Evolutionary conservation across 345 rosid species (phyloP), one percentile per base, ranked within the genome.

Genomic region (Eutrema yunnanense): DNA sequence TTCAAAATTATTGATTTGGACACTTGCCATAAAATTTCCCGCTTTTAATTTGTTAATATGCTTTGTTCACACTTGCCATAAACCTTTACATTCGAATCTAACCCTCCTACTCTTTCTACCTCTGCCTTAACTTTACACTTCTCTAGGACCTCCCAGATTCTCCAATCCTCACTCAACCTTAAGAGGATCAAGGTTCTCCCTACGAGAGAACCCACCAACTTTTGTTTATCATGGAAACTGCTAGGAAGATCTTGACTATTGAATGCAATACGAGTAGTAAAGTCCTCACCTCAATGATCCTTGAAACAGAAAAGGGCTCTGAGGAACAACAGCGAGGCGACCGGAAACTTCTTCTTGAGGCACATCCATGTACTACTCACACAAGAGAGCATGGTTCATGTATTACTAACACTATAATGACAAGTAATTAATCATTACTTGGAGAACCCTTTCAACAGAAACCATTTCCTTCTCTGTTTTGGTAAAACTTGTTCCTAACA

Each of bases 391-490:
- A 43, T 57, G 73, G 65, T 37, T 27, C 9, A 69, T 41, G 64
- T 48, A 73, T 13, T 53, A 2, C 66, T 30, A 50, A 78, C 61
- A 56, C 54, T 62, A 69, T 8, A 59, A 38, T 6, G n/a, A 36
- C 61, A 62, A 43, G 19, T 75, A 19, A 61, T 30, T 13, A 12
- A 43, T 22, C 74, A 60, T 52, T 78, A 90, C 98, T 87, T 93
- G 88, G 72, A 89, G 86, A 74, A 80, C 87, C 80, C 97, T 90
- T 86, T 93, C 97, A 64, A 93, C 60, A 34, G 97, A 84, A 67
- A 93, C 97, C 94, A 93, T 87, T 81, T 93, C 98, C 69, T 90
- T 93, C 78, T 93, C 98, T 41, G 97, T 90, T 83, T 93, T 97
- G 14, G 97, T 87, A 76, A 93, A 90, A 80, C 94, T 93, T 62